A percentile compares a stretch with the other conserved stretches of the same genome.
These are phyloP conservation scores for Macadamia integrifolia DNA, from an alignment of 164 flowering plant species.

Conservation along the genomic window DNA sequence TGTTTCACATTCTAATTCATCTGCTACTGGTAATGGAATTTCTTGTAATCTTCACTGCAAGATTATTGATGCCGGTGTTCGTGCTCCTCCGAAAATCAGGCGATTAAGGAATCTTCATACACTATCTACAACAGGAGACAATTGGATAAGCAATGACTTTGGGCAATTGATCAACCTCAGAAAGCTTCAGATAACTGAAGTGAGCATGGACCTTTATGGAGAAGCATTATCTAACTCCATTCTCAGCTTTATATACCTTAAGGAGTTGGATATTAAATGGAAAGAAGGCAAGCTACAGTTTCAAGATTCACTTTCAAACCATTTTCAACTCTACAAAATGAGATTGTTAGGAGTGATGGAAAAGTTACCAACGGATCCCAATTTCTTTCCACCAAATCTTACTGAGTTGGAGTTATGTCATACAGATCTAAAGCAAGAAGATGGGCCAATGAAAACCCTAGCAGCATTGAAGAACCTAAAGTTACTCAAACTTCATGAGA, in stretches of 20 bases:
- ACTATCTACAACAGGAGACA: background rate
- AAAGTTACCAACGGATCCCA: background rate
- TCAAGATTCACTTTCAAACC: no score
- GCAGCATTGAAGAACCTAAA: background rate
- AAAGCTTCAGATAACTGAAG: background rate
- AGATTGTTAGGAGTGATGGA: background rate
- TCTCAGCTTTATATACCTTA: background rate
- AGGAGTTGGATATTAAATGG: background rate
- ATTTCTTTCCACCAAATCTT: conserved; percentile 2
- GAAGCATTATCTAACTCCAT: no score
- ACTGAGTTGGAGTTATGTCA: background rate
- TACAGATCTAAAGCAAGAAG: no score
- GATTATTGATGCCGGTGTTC: background rate
- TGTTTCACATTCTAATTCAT: background rate
- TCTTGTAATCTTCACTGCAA: no score
- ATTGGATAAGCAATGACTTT: background rate
- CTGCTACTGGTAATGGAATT: no score
- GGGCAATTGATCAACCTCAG: background rate
- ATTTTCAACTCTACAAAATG: background rate
- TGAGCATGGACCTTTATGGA: background rate
- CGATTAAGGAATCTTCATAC: conserved; percentile 4
- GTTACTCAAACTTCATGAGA: background rate
- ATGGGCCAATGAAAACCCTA: no score
- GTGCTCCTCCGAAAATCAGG: background rate
- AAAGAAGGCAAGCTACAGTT: background rate